Evolutionary conservation across 306 rosid genomes (phyloP), one percentile per base, ranked within the genome.

Genomic region (Senna tora): DNA sequence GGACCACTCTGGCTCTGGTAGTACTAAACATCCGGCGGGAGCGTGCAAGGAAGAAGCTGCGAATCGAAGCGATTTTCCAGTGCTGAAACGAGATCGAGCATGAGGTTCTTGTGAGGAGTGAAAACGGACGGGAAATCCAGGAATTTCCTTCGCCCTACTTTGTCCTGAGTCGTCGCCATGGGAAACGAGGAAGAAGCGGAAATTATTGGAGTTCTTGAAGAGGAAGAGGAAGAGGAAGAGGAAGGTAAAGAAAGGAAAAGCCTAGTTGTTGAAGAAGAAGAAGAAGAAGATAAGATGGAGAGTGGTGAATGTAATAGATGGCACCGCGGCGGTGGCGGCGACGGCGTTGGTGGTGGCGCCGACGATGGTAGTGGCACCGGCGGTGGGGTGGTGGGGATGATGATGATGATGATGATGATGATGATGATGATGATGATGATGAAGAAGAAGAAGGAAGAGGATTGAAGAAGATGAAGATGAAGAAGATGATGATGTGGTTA

Each of bases 121-220:
- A 97, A 88, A 42, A 93, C 84, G 64, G 82, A 86, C 0, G 96
- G 93, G 55, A 93, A 90, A 4, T 87, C 96, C 61, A 60, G 50
- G 41, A 90, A 86, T 49, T 92, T 90, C n/a, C 17, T 25, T 14
- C 74, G 66, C 0, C 82, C 76, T n/a, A n/a, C n/a, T 11, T 74
- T 79, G 45, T 38, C 55, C 63, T 59, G 57, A 5, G 75, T 9
- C n/a, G n/a, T n/a, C 0, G 78, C 87, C 96, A 88, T 90, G 17
- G 47, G 38, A 77, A 77, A 8, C 6, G 83, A 55, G 11, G 58
- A 80, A 32, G 80, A 54, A 60, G 69, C 20, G 55, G 69, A 73
- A 72, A 80, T 33, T n/a, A n/a, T n/a, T 34, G 36, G 74, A n/a
- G 47, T 17, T 61, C 71, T 82, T 11, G 67, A 53, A 68, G 69